Conservation (phyloP, 176 grass and related monocot species). For the Aegilops bicornis region DNA sequence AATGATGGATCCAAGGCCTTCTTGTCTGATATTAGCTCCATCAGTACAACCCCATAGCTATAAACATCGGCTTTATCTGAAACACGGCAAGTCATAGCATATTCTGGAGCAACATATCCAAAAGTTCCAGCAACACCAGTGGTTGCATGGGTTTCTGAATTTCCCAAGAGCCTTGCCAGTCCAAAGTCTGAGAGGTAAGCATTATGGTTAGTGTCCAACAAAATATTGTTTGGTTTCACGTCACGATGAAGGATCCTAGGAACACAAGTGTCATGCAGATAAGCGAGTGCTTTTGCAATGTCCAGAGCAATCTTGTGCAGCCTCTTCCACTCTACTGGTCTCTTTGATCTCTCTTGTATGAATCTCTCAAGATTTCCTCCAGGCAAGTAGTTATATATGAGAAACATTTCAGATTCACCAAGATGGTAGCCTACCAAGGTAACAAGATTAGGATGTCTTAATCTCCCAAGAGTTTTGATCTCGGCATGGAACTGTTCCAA, state of each 20-base stretch:
- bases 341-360: constrained; percentile 91
- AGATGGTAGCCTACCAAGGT: constrained; percentile 95
- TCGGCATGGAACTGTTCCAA: constrained; percentile 90
- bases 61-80: constrained; percentile 98
- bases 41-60: constrained; percentile 95
- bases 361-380: constrained; percentile 93
- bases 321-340: constrained; percentile 81
- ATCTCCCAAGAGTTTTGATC: constrained; percentile 93
- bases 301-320: constrained; percentile 95
- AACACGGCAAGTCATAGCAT: constrained; percentile 96
- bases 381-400: constrained; percentile 94
- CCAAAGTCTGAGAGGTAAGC: constrained; percentile 95
- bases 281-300: constrained; percentile 81
- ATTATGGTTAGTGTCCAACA: constrained; percentile 79
- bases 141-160: constrained; percentile 97
- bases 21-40: constrained; percentile 98
- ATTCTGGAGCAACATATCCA: constrained; percentile 97
- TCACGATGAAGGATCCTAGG: constrained; percentile 93
- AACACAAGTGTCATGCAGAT: constrained; percentile 82
- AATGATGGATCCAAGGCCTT: constrained; percentile 93
- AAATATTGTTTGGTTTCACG: constrained; percentile 95
- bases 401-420: constrained; percentile 94
- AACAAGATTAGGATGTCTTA: constrained; percentile 87
- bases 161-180: constrained; percentile 87
- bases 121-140: constrained; percentile 97